phyloP scores from a whole-genome alignment of 805 yeast species.

The Wickerhamomyces rabaulensis region DNA sequence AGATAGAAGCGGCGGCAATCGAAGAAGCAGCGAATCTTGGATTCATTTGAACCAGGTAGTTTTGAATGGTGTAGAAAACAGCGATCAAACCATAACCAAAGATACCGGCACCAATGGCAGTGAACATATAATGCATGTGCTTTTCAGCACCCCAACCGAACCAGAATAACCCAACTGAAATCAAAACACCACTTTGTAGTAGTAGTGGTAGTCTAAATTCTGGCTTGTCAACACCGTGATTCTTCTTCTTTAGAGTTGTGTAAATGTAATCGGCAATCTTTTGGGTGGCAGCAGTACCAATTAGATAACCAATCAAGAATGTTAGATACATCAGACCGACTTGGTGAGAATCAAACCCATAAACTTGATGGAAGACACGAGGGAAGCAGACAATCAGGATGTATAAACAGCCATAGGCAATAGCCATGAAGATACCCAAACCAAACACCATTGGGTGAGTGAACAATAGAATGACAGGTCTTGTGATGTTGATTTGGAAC shows the following conservation, averaged over 20 bases:
- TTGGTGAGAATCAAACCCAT: constrained; percentile 43
- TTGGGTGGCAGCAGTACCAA: constrained; percentile 49
- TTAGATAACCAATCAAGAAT: constrained; percentile 47
- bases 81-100: constrained; percentile 57
- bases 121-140: constrained; percentile 55
- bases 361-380: constrained; percentile 37
- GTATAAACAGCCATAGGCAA: constrained; percentile 62
- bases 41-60: constrained; percentile 68
- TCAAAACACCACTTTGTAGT: constrained; percentile 42
- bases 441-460: constrained; percentile 63
- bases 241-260: constrained; percentile 30
- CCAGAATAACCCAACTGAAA: constrained; percentile 61
- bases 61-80: constrained; percentile 63
- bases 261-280: constrained; percentile 37
- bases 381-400: constrained; percentile 60
- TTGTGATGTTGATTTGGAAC: constrained; percentile 36
- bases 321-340: constrained; percentile 57
- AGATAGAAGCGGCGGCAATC: constrained; percentile 62
- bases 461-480: constrained; percentile 49
- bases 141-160: constrained; percentile 68
- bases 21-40: constrained; percentile 66
- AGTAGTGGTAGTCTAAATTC: constrained; percentile 54
- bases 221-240: constrained; percentile 53
- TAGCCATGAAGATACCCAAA: constrained; percentile 59
- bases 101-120: constrained; percentile 53